phyloP scores from a whole-genome alignment of 495 filamentous ascomycete genomes.

The Neurospora sp. region DNA sequence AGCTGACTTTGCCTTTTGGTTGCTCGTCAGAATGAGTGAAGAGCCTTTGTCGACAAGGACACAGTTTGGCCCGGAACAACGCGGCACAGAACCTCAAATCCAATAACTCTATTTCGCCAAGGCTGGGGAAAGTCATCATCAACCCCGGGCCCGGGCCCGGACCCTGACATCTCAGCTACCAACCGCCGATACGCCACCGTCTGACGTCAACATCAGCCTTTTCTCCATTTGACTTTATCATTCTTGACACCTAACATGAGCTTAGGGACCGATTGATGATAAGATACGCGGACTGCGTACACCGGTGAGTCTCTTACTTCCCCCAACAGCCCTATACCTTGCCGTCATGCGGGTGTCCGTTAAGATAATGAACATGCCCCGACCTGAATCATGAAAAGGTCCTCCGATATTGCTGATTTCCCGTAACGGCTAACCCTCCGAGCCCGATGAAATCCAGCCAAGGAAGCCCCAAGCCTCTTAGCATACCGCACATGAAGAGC shows the following conservation, averaged over 20 bases:
- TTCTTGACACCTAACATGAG: not conserved
- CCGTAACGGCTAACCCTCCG: not conserved
- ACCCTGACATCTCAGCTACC: not conserved
- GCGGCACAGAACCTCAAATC: not conserved
- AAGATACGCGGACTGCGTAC: not conserved
- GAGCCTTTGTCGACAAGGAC: not conserved
- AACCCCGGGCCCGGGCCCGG: not conserved
- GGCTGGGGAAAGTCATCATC: not conserved
- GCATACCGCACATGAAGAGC: not conserved
- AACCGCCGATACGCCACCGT: not conserved
- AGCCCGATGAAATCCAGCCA: not conserved
- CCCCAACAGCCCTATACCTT: not conserved
- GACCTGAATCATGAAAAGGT: not conserved
- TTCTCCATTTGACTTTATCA: not conserved
- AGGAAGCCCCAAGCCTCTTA: not conserved
- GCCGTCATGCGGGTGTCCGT: not conserved
- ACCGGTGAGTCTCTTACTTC: not conserved
- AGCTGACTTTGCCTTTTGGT: too few relatives aligned
- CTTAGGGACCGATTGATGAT: not conserved
- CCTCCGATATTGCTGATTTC: not conserved
- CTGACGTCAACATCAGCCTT: not conserved
- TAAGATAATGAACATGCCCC: not conserved
- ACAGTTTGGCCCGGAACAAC: not conserved
- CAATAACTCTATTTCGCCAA: not conserved
- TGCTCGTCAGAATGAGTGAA: not conserved